Evolutionary conservation across 768 basidiomycete genomes (phyloP), one percentile per base, ranked within the genome.

Genomic region (Chiua virens): DNA sequence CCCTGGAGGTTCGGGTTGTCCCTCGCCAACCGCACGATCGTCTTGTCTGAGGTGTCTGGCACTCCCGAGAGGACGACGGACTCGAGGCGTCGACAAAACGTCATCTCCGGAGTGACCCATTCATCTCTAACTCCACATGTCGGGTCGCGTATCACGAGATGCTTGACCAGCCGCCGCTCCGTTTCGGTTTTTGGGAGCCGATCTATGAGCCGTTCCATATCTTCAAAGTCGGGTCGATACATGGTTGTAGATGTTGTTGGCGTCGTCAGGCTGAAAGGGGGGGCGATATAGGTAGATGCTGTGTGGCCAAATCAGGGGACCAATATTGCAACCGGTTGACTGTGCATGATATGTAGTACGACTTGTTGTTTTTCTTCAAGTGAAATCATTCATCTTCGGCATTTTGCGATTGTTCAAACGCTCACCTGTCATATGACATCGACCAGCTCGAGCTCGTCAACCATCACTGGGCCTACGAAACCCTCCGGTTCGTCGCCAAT

Each of bases 41-140:
- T 83, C 55, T 77, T 75, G 74, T 95, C 89, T 23, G 85, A 82
- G 15, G 82, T 77, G 53, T 83, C 79, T 47, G 75, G 74, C 14
- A 87, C 77, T n/a, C 85, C 85, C 14, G 79, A 79, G n/a, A 94
- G 74, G 42, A 82, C 79, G 21, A 85, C 78, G 5, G 83, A 80
- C 64, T 86, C 79, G 42, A 94, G 74, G 50, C 84, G 80, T 14
- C 83, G 80, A 66, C 86, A 87, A 41, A 72, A 68, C 2, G 72
- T 64, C 45, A 94, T 69, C 23, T 86, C 77, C 7, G 64, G 51
- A 13, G 79, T 78, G 36, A 96, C 75, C 49, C 81, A 72, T 47
- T 83, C 78, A 61, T 92, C 85, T 28, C 74, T 75, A 15, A 89
- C 70, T 21, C 63, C 62, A 22, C 56, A 69, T 49, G 60, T 57